phyloP scores from a whole-genome alignment of 768 basidiomycete species.

The Mycena sanguinolenta region DNA sequence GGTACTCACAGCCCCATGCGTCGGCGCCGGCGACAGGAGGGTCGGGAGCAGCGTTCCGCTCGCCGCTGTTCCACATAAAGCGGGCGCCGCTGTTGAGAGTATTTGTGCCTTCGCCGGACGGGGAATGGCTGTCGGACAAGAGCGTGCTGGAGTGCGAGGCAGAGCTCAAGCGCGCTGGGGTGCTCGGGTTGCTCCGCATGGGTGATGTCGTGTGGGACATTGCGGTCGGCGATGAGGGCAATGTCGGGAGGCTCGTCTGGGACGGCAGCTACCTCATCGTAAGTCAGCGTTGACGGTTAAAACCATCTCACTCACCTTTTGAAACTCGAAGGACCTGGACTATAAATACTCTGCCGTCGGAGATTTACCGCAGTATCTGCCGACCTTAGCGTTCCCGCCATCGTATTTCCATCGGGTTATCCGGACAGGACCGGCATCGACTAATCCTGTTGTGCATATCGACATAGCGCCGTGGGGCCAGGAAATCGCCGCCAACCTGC shows the following conservation, averaged over 20 bases:
- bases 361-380: slow-evolving; percentile 85
- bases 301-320: slow-evolving; percentile 14
- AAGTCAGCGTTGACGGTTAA: slow-evolving; percentile 46
- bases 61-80: slow-evolving; percentile 76
- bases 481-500: slow-evolving; percentile 80
- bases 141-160: slow-evolving; percentile 87
- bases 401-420: slow-evolving; percentile 93
- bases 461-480: slow-evolving; percentile 85
- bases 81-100: slow-evolving; percentile 85
- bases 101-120: slow-evolving; percentile 89
- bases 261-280: slow-evolving; percentile 92
- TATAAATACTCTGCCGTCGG: slow-evolving; percentile 83
- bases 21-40: neutral
- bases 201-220: slow-evolving; percentile 92
- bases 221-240: slow-evolving; percentile 88
- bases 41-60: slow-evolving; percentile 60
- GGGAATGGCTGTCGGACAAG: slow-evolving; percentile 87
- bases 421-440: slow-evolving; percentile 66
- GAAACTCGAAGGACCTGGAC: slow-evolving; percentile 83
- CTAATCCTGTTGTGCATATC: slow-evolving; percentile 77
- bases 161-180: slow-evolving; percentile 79
- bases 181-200: slow-evolving; percentile 71
- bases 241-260: slow-evolving; percentile 87
- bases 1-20: slow-evolving; percentile 42
- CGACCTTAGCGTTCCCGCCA: slow-evolving; percentile 84